Percentiles rank a stretch among this genome's conserved stretches.
These are phyloP conservation scores for Secale cereale DNA, from an alignment of 176 grass and related monocot genomes.

Conservation along the genomic window DNA sequence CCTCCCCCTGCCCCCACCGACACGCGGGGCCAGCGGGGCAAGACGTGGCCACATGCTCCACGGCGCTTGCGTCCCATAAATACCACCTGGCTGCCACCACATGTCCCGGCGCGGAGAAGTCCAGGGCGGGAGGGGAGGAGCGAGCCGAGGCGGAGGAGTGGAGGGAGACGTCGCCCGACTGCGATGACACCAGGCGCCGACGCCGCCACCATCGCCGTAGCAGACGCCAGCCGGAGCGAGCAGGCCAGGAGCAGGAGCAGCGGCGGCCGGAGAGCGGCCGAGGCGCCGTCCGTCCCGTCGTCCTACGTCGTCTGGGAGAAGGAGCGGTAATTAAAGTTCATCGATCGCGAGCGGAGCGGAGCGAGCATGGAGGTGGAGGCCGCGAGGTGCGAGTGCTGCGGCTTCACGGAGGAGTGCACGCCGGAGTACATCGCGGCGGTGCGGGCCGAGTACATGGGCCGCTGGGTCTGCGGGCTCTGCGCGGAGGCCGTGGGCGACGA, in stretches of 20 bases:
- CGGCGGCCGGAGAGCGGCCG: conserved; percentile 15
- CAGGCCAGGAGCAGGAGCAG: neutral
- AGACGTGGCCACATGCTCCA: neutral
- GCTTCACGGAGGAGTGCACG: conserved; percentile 88
- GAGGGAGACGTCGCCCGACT: conserved; percentile 34
- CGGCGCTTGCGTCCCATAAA: conserved; percentile 16
- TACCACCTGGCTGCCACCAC: conserved; percentile 19
- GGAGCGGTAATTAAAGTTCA: conserved; percentile 46
- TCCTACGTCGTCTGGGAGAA: conserved; percentile 77
- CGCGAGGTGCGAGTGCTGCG: conserved; percentile 70
- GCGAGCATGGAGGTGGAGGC: conserved; percentile 50
- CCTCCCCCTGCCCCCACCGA: neutral
- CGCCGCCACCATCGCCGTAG: neutral
- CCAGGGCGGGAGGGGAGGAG: neutral
- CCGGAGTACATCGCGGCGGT: conserved; percentile 68
- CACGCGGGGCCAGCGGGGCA: neutral
- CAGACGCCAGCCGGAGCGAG: conserved; percentile 5
- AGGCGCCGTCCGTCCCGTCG: conserved; percentile 32
- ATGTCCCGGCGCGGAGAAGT: neutral
- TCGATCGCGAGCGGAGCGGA: neutral
- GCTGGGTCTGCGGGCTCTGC: conserved; percentile 82
- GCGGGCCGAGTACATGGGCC: conserved; percentile 43
- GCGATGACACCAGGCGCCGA: conserved; percentile 55
- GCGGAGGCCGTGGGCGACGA: conserved; percentile 70
- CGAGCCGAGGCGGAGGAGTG: neutral